These are phyloP conservation scores for Apiospora kogelbergensis DNA, from an alignment of 2,329 filamentous ascomycete genomes.

Conservation along the genomic window DNA sequence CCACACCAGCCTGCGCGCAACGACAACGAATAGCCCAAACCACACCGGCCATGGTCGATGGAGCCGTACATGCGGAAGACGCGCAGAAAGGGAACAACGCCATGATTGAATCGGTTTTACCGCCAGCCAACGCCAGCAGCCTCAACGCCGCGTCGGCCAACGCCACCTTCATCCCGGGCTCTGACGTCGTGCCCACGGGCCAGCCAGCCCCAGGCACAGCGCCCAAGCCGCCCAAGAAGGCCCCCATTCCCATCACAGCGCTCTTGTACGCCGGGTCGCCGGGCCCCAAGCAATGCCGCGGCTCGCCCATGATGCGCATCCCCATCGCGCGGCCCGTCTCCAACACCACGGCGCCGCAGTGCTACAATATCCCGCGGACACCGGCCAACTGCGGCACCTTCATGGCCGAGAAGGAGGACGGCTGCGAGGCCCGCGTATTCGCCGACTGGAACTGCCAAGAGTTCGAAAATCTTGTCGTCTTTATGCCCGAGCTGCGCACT, in stretches of 20 bases:
- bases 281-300: constrained; percentile 37
- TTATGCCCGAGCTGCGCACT: constrained; percentile 32
- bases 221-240: constrained; percentile 28
- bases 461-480: constrained; percentile 38
- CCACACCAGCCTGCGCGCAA: constrained; percentile 10
- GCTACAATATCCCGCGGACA: constrained; percentile 33
- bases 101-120: constrained; percentile 20
- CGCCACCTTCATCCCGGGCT: constrained; percentile 14
- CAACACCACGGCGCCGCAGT: constrained; percentile 24
- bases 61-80: constrained; percentile 15
- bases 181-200: constrained; percentile 40
- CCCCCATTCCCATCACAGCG: constrained; percentile 47
- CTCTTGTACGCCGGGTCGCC: constrained; percentile 40
- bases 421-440: constrained; percentile 38
- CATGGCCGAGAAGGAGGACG: constrained; percentile 36
- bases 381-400: constrained; percentile 36
- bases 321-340: constrained; percentile 26
- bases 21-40: constrained; percentile 7
- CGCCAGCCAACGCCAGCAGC: constrained; percentile 15
- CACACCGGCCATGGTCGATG: constrained; percentile 17
- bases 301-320: constrained; percentile 27
- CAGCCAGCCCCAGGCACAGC: constrained; percentile 37
- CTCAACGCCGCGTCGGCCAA: constrained; percentile 4
- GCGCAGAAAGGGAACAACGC: constrained; percentile 19
- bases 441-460: constrained; percentile 32